Evolutionary conservation across 2,329 filamentous ascomycete species (phyloP).

Genomic region (Cercospora brassicicola): DNA sequence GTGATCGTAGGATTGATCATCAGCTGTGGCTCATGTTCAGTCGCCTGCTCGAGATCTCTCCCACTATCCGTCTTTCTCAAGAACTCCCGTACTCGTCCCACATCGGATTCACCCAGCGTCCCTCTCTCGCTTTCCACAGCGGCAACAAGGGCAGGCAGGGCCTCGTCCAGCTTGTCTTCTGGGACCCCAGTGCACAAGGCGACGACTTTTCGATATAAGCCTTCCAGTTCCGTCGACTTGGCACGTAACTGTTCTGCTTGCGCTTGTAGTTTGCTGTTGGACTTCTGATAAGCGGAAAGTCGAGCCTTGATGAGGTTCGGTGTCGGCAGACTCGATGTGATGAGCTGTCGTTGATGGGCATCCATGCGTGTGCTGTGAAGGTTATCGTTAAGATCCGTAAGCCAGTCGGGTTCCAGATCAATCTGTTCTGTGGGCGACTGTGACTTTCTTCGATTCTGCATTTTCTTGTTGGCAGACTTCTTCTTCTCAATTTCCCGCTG

Average conservation of each 20-base stretch:
- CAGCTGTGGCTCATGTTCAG: not conserved
- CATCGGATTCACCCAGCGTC: conserved; percentile 52
- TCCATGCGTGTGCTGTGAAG: conserved; percentile 17
- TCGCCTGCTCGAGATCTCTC: conserved; percentile 8
- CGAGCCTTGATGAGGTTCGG: conserved; percentile 59
- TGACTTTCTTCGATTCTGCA: conserved; percentile 52
- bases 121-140: conserved; percentile 81
- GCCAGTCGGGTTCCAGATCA: conserved; percentile 40
- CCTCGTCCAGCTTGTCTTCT: conserved; percentile 75
- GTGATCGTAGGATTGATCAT: conserved; percentile 15
- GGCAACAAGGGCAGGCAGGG: conserved; percentile 75
- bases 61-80: conserved; percentile 68
- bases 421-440: conserved; percentile 25
- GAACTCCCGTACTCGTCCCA: conserved; percentile 75
- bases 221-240: conserved; percentile 78
- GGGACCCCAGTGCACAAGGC: conserved; percentile 79
- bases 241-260: conserved; percentile 72
- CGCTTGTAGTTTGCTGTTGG: conserved; percentile 63
- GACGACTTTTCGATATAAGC: conserved; percentile 85
- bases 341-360: conserved; percentile 24
- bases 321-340: conserved; percentile 32
- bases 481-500: conserved; percentile 59
- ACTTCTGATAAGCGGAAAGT: conserved; percentile 76
- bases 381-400: conserved; percentile 34
- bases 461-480: conserved; percentile 18